These are phyloP conservation scores for Cladosporium phlei DNA, from an alignment of 2,329 filamentous ascomycete genomes.

Conservation along the genomic window DNA sequence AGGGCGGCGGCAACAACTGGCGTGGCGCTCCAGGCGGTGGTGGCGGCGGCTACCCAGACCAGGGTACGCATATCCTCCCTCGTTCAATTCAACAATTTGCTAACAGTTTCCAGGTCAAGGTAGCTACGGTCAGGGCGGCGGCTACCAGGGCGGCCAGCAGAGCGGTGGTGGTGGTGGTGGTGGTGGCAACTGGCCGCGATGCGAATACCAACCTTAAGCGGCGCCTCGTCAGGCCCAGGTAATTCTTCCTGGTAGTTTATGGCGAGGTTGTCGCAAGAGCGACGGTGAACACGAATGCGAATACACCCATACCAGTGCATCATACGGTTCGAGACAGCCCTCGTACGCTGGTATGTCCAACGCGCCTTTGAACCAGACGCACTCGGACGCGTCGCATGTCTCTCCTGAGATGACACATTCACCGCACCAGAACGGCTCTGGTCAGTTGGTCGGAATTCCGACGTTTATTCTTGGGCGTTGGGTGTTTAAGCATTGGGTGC, in stretches of 20 bases:
- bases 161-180: conserved; percentile 26
- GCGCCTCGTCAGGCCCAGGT: no score
- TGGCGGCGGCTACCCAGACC: conserved; percentile 12
- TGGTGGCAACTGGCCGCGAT: no score
- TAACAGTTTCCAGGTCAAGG: conserved; percentile 19
- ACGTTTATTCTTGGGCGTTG: no score
- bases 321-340: conserved; percentile 66
- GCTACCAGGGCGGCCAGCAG: conserved; percentile 25
- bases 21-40: conserved; percentile 10
- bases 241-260: no score
- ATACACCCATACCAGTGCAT: conserved; percentile 74
- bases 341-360: conserved; percentile 73
- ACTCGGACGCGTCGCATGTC: conserved; percentile 70
- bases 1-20: conserved; percentile 11
- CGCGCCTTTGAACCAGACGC: conserved; percentile 57
- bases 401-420: conserved; percentile 80
- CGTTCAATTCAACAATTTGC: not conserved
- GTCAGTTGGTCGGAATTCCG: no score
- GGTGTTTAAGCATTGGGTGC: no score
- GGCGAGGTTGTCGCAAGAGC: no score
- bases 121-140: conserved; percentile 27
- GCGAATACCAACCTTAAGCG: no score
- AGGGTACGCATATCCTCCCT: not conserved
- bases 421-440: conserved; percentile 75
- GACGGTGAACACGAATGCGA: conserved; percentile 55